Evolutionary conservation across 2,329 filamentous ascomycete genomes (phyloP).

Genomic region (Fusarium sp.): DNA sequence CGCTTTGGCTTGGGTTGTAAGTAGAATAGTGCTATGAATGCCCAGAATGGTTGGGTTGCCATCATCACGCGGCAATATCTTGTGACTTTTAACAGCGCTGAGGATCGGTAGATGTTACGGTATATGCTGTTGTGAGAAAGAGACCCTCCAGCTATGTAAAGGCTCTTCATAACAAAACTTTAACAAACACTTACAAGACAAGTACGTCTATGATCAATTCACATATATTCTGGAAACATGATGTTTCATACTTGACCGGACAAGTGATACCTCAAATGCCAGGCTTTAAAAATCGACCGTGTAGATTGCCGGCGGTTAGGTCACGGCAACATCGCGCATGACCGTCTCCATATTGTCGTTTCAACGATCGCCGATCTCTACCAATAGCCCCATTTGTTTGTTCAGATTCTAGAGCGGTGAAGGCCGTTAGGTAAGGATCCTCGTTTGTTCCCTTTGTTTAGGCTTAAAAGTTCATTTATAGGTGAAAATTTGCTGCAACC

Average conservation of each 20-base stretch:
- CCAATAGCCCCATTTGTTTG: background rate
- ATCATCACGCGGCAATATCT: slow-evolving; percentile 1
- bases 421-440: background rate
- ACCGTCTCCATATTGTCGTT: background rate
- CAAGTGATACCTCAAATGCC: background rate
- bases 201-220: background rate
- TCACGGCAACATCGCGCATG: background rate
- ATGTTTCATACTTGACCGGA: background rate
- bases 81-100: background rate
- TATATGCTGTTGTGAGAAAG: background rate
- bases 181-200: background rate
- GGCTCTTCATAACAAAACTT: background rate
- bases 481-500: background rate
- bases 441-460: background rate
- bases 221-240: background rate
- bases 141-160: background rate
- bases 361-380: background rate
- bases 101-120: background rate
- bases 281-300: background rate
- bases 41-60: background rate
- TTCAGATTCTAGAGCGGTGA: background rate
- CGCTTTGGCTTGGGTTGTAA: background rate
- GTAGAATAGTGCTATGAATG: background rate
- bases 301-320: background rate
- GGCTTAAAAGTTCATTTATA: background rate